phyloP scores from a whole-genome alignment of 495 filamentous ascomycete genomes.

The Neohortaea acidophila region DNA sequence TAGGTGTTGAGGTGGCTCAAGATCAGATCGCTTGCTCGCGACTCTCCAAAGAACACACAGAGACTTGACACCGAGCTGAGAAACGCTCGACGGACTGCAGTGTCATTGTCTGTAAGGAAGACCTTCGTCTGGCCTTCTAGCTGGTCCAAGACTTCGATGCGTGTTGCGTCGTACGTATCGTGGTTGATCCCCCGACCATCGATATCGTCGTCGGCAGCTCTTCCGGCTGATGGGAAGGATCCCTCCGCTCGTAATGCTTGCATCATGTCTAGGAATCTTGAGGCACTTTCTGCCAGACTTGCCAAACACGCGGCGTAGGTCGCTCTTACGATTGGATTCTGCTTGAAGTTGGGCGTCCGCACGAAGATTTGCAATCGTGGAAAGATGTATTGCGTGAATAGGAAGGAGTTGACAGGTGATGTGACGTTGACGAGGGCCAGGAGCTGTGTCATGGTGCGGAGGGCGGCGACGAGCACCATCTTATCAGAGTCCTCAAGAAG shows the following conservation, averaged over 20 bases:
- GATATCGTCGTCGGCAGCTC: slow-evolving; percentile 60
- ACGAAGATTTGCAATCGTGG: slow-evolving; percentile 64
- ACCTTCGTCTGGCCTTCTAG: slow-evolving; percentile 82
- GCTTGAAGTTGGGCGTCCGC: slow-evolving; percentile 37
- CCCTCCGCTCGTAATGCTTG: slow-evolving; percentile 76
- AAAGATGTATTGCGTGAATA: slow-evolving; percentile 91
- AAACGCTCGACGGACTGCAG: slow-evolving; percentile 83
- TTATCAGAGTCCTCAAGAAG: slow-evolving; percentile 68
- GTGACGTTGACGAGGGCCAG: slow-evolving; percentile 73
- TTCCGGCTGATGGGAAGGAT: slow-evolving; percentile 59
- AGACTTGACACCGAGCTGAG: slow-evolving; percentile 83
- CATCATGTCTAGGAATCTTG: slow-evolving; percentile 76
- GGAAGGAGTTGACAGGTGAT: slow-evolving; percentile 85
- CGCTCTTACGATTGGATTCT: slow-evolving; percentile 58
- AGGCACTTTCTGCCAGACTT: slow-evolving; percentile 76
- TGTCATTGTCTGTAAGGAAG: slow-evolving; percentile 71
- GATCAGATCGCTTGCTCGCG: slow-evolving; percentile 82
- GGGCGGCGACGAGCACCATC: slow-evolving; percentile 66
- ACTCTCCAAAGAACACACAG: slow-evolving; percentile 86
- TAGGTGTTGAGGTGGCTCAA: slow-evolving; percentile 95
- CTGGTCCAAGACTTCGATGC: slow-evolving; percentile 55
- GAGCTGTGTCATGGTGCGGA: slow-evolving; percentile 75
- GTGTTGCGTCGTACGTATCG: slow-evolving; percentile 68
- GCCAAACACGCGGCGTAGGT: slow-evolving; percentile 89
- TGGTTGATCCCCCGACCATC: slow-evolving; percentile 48